These are phyloP conservation scores for Cladosporium oxysporum DNA, from an alignment of 2,329 filamentous ascomycete genomes.

Conservation along the genomic window DNA sequence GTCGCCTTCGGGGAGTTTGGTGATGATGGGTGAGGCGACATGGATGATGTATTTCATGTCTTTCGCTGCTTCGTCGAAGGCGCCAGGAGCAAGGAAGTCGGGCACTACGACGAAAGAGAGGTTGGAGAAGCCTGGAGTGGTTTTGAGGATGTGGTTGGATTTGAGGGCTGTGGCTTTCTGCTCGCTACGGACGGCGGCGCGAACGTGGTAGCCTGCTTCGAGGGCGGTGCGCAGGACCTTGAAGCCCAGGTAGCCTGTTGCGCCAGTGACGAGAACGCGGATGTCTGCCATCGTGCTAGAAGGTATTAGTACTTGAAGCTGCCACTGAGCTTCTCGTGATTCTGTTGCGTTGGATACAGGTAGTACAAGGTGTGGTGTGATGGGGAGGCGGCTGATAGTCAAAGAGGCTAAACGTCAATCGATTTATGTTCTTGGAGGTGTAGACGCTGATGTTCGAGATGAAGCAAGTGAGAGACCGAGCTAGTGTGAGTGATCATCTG, in stretches of 20 bases:
- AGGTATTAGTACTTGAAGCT: not conserved
- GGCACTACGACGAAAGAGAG: constrained; percentile 39
- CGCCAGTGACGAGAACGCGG: constrained; percentile 40
- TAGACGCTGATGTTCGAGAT: not conserved
- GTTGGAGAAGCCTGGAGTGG: constrained; percentile 27
- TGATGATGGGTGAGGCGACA: constrained; percentile 32
- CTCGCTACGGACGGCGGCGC: constrained; percentile 40
- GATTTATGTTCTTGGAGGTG: not conserved
- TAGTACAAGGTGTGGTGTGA: not conserved
- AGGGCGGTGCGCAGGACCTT: constrained; percentile 38
- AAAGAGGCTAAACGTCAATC: not conserved
- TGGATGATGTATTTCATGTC: constrained; percentile 36
- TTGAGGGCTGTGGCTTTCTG: constrained; percentile 35
- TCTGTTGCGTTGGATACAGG: not conserved
- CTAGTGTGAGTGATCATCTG: not conserved
- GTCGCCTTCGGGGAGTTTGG: not conserved
- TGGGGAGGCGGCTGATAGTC: no score
- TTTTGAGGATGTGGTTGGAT: constrained; percentile 32
- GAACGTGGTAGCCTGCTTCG: constrained; percentile 40
- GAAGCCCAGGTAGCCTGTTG: constrained; percentile 44
- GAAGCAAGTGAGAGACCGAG: not conserved
- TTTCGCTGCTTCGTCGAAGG: constrained; percentile 39
- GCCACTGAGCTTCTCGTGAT: not conserved
- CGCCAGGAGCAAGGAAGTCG: constrained; percentile 33
- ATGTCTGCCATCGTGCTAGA: constrained; percentile 3